Conservation (phyloP, 2,329 filamentous ascomycete species). For the Aureobasidium pullulans region DNA sequence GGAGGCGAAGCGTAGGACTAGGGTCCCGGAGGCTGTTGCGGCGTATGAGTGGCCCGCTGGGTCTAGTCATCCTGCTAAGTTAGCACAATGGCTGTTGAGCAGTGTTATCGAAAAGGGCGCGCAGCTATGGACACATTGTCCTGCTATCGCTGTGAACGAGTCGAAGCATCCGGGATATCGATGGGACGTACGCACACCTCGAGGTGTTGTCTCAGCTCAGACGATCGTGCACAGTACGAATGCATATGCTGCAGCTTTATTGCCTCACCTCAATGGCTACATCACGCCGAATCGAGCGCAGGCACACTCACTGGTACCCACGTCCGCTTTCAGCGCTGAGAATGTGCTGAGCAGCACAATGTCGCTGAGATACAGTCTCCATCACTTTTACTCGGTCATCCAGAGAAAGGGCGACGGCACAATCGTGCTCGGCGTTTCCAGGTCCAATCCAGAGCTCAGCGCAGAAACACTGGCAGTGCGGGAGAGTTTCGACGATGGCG, state of each 20-base stretch:
- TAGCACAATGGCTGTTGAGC: conserved; percentile 41
- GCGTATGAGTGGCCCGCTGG: conserved; percentile 47
- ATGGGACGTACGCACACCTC: conserved; percentile 31
- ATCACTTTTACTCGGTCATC: conserved; percentile 45
- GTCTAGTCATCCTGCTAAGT: conserved; percentile 43
- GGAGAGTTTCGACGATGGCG: conserved; percentile 34
- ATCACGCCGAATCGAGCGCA: conserved; percentile 40
- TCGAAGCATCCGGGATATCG: conserved; percentile 16
- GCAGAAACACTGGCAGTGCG: conserved; percentile 18
- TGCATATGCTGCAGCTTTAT: conserved; percentile 32
- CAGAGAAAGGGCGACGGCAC: conserved; percentile 39
- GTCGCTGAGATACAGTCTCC: conserved; percentile 39
- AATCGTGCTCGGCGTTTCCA: conserved; percentile 36
- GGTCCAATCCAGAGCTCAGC: conserved; percentile 32
- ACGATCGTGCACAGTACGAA: conserved; percentile 36
- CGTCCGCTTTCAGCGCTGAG: conserved; percentile 28
- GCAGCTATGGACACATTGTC: conserved; percentile 38
- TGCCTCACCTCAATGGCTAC: conserved; percentile 30
- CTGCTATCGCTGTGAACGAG: conserved; percentile 24
- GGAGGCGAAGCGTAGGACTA: conserved; percentile 33
- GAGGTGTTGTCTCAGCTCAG: conserved; percentile 26
- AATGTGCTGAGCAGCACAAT: conserved; percentile 34
- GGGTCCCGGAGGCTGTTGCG: conserved; percentile 32
- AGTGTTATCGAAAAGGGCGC: conserved; percentile 32
- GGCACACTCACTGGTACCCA: conserved; percentile 39